Conservation (phyloP, 169 alveolate species). For the Plasmodium vivax region DNA sequence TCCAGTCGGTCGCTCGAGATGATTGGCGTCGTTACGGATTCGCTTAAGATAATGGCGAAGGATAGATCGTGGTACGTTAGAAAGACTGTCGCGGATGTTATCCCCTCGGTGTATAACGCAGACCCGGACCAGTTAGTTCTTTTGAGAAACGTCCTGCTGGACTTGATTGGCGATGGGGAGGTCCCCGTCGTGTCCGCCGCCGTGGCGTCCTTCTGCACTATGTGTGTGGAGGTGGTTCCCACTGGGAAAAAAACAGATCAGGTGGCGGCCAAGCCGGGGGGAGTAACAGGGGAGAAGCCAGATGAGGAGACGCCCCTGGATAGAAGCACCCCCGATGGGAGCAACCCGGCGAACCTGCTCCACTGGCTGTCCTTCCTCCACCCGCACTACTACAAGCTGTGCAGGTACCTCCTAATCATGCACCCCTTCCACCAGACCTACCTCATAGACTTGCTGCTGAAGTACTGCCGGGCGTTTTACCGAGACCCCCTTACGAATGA, state of each 20-base stretch:
- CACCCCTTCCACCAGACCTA: constrained; percentile 73
- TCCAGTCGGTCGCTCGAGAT: constrained; percentile 84
- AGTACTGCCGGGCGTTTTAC: constrained; percentile 38
- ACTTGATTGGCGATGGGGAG: constrained; percentile 76
- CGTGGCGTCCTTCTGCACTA: constrained; percentile 66
- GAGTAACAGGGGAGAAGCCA: not conserved
- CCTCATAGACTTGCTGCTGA: constrained; percentile 6
- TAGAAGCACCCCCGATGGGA: not conserved
- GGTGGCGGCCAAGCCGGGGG: not conserved
- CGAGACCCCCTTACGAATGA: constrained; percentile 22
- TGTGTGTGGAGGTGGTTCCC: constrained; percentile 10
- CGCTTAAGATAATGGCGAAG: constrained; percentile 83
- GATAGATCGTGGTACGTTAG: constrained; percentile 89
- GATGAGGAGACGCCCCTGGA: not conserved
- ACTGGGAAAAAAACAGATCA: not conserved
- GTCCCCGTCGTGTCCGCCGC: constrained; percentile 82
- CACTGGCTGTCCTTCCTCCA: constrained; percentile 78
- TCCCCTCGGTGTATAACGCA: constrained; percentile 78
- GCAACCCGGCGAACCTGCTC: not conserved
- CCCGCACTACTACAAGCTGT: constrained; percentile 70
- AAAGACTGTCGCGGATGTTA: constrained; percentile 86
- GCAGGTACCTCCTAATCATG: constrained; percentile 36
- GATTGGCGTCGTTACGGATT: constrained; percentile 78
- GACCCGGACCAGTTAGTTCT: constrained; percentile 78
- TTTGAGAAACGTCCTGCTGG: constrained; percentile 58